A percentile compares a stretch with the other conserved stretches of the same genome.
phyloP scores from a whole-genome alignment of 1,284 basidiomycete genomes.

The Rhodotorula sp. region DNA sequence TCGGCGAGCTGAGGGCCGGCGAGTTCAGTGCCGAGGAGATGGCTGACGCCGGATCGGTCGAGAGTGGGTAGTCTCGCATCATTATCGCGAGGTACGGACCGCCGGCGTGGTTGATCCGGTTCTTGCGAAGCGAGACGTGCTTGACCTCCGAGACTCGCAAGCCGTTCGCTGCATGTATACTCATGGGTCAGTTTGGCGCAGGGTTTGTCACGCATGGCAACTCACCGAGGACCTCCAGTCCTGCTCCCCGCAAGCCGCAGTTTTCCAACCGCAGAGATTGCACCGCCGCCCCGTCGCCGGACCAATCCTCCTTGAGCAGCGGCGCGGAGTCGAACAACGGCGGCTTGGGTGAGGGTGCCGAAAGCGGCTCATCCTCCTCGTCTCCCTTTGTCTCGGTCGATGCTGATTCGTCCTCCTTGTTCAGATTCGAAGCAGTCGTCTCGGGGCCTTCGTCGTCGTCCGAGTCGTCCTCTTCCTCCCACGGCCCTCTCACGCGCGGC shows the following conservation, averaged over 20 bases:
- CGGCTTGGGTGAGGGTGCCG: constrained; percentile 32
- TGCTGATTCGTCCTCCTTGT: neutral
- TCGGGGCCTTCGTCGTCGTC: constrained; percentile 1
- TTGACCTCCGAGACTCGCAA: constrained; percentile 76
- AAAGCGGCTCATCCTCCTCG: neutral
- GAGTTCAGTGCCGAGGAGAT: constrained; percentile 43
- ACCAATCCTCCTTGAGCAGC: constrained; percentile 22
- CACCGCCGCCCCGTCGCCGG: constrained; percentile 18
- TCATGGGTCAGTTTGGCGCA: neutral
- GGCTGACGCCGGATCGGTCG: constrained; percentile 21
- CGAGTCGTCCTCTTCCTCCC: constrained; percentile 13
- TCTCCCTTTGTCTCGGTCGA: neutral
- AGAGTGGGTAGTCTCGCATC: constrained; percentile 74
- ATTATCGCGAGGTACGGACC: constrained; percentile 89
- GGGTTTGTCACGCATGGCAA: constrained; percentile 17
- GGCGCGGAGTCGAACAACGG: constrained; percentile 43
- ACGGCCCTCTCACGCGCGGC: constrained; percentile 3
- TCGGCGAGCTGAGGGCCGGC: constrained; percentile 42
- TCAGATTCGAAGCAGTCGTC: neutral
- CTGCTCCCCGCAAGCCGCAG: constrained; percentile 67
- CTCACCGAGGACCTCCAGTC: constrained; percentile 73
- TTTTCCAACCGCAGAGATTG: constrained; percentile 75
- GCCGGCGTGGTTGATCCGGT: constrained; percentile 74
- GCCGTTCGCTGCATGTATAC: constrained; percentile 60
- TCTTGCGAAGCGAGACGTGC: constrained; percentile 82